phyloP scores from a whole-genome alignment of 345 rosid species.

The Triadica sebifera region DNA sequence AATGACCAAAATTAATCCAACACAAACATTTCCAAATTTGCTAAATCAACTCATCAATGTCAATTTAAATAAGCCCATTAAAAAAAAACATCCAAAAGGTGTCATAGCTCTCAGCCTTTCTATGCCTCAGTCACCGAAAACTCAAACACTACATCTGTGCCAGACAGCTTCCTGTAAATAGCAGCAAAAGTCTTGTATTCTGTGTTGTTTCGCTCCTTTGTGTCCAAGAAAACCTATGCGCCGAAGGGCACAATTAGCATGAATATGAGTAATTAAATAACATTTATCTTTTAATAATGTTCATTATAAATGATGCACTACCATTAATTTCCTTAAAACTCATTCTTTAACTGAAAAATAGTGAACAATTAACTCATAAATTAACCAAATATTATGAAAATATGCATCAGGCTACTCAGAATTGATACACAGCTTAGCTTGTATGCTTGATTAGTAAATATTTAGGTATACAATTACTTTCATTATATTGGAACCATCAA shows the following conservation, averaged over 20 bases:
- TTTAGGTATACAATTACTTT: conserved; percentile 38
- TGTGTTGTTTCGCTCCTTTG: conserved; percentile 73
- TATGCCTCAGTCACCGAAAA: conserved; percentile 61
- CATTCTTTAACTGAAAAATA: not conserved
- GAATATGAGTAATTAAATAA: not conserved
- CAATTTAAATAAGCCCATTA: conserved; percentile 19
- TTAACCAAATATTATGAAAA: not conserved
- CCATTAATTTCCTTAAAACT: not conserved
- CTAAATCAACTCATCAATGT: conserved; percentile 18
- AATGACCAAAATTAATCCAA: conserved; percentile 10
- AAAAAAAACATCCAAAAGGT: conserved; percentile 7
- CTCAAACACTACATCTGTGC: conserved; percentile 79
- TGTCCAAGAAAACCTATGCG: conserved; percentile 69
- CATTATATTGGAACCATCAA: conserved; percentile 83
- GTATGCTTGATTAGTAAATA: not conserved
- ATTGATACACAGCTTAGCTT: not conserved
- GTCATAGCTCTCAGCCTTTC: not conserved
- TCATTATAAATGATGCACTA: not conserved
- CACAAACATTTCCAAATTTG: not conserved
- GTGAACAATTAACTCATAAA: not conserved
- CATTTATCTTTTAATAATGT: not conserved
- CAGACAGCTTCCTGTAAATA: conserved; percentile 80
- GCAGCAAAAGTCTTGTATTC: conserved; percentile 78
- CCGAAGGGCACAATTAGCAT: not conserved
- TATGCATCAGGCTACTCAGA: not conserved